These are phyloP conservation scores for Mycotypha africana DNA, from an alignment of 371 early-diverging fungal genomes.

Conservation along the genomic window DNA sequence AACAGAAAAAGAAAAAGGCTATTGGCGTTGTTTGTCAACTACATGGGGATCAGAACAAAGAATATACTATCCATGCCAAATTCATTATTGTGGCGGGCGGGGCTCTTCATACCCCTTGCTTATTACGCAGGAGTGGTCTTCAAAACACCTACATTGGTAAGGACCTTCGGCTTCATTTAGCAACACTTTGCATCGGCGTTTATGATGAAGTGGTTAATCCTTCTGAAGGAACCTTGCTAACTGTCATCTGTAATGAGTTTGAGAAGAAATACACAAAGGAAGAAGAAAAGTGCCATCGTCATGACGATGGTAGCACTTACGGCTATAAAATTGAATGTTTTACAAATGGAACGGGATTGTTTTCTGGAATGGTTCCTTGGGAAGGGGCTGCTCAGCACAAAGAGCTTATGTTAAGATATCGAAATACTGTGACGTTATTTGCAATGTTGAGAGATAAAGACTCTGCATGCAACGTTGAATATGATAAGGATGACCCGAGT, in stretches of 20 bases:
- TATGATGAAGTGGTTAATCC: constrained; percentile 45
- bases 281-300: too few relatives aligned
- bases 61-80: constrained; percentile 22
- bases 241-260: constrained; percentile 15
- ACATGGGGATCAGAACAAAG: constrained; percentile 1
- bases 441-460: constrained; percentile 64
- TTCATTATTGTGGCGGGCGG: constrained; percentile 61
- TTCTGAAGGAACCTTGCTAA: constrained; percentile 56
- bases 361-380: constrained; percentile 41
- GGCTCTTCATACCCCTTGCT: constrained; percentile 57
- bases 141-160: constrained; percentile 62
- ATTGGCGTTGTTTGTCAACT: constrained; percentile 41
- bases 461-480: constrained; percentile 18
- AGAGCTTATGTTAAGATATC: constrained; percentile 36
- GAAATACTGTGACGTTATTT: constrained; percentile 37
- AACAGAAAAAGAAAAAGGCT: constrained; percentile 34
- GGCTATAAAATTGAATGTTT: constrained; percentile 62
- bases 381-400: constrained; percentile 43
- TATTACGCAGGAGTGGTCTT: constrained; percentile 58
- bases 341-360: constrained; percentile 35
- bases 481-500: too few relatives aligned
- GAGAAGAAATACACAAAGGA: constrained; percentile 21
- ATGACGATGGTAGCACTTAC: constrained; percentile 52
- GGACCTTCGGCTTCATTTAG: constrained; percentile 45
- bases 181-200: constrained; percentile 27